Evolutionary conservation across 2,329 filamentous ascomycete species (phyloP), one percentile per base, ranked within the genome.

Genomic region (Hypocrella siamensis): DNA sequence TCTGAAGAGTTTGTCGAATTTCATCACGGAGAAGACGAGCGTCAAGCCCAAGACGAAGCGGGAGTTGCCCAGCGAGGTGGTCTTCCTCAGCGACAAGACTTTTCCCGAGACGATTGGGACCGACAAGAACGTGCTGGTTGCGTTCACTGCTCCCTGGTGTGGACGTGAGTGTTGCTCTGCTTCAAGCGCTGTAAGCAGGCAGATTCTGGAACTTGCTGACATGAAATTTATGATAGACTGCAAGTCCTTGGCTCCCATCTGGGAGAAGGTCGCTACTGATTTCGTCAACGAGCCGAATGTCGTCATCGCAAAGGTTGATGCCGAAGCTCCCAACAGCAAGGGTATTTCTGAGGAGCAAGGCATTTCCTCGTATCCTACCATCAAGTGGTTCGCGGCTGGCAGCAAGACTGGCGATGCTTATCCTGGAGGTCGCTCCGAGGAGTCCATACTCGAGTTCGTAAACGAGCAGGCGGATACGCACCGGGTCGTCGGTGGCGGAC

Each of bases 141-240:
- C 92, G 28, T 98, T 98, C 58, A 98, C 92, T 45, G 88, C 90
- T 32, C 86, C 90, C 32, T 96, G 88, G 90, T 98, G 90, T 60
- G 88, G 88, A 56, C 88, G 90, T 96, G 73, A 60, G 85, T 80
- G 10, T n/a, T 30, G 18, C 14, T 22, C 14, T 4, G 16, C 9
- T n/a, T n/a, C n/a, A n/a, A n/a, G n/a, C n/a, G n/a, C n/a, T n/a
- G n/a, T n/a, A n/a, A n/a, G 21, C 21, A 8, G 6, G 8, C 8
- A 17, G 5, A 26, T n/a, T 22, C 15, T 15, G 19, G 16, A 6
- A n/a, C 18, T 12, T 21, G 18, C 33, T 38, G 28, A 35, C 34
- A 17, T 22, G 7, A 19, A 22, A 17, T 21, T 26, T 12, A 14
- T 28, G 14, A 6, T 24, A 94, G 90, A 98, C 72, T 98, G 90